Conservation (phyloP, 805 yeast species). For the Candida pseudofarinosa region DNA sequence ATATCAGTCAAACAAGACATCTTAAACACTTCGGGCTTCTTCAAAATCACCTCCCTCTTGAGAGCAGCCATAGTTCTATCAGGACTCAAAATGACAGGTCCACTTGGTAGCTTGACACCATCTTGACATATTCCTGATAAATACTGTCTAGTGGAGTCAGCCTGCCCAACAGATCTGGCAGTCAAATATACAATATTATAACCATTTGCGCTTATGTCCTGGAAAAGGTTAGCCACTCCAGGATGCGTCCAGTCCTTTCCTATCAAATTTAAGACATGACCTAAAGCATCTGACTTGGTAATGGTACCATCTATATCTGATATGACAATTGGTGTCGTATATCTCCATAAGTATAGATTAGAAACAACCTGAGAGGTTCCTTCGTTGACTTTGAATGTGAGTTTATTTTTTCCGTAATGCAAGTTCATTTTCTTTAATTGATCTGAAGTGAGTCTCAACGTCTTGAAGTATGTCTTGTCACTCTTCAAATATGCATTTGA, state of each 20-base stretch:
- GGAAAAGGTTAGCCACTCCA: constrained; percentile 88
- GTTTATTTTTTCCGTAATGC: constrained; percentile 72
- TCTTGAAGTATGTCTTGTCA: constrained; percentile 62
- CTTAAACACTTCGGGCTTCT: constrained; percentile 97
- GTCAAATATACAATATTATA: constrained; percentile 92
- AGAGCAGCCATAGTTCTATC: constrained; percentile 96
- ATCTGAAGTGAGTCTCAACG: constrained; percentile 86
- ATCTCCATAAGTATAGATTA: constrained; percentile 77
- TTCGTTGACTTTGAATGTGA: constrained; percentile 74
- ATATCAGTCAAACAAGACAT: constrained; percentile 95
- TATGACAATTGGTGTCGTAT: constrained; percentile 83
- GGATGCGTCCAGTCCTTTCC: constrained; percentile 98
- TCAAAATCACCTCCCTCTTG: constrained; percentile 83
- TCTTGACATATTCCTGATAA: constrained; percentile 71
- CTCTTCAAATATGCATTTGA: constrained; percentile 10
- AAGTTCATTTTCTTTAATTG: constrained; percentile 73
- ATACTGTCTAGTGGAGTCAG: constrained; percentile 86
- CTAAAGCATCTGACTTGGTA: constrained; percentile 95
- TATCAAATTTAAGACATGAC: constrained; percentile 88
- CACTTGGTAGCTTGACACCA: constrained; percentile 66
- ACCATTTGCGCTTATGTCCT: constrained; percentile 84
- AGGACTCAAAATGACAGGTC: constrained; percentile 93
- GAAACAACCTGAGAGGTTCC: constrained; percentile 77
- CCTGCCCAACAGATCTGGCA: constrained; percentile 92
- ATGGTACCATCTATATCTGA: constrained; percentile 98